Percentiles rank a stretch among this genome's conserved stretches.
These are phyloP conservation scores for Takashimella tepidaria DNA, from an alignment of 1,284 basidiomycete species.

Conservation along the genomic window DNA sequence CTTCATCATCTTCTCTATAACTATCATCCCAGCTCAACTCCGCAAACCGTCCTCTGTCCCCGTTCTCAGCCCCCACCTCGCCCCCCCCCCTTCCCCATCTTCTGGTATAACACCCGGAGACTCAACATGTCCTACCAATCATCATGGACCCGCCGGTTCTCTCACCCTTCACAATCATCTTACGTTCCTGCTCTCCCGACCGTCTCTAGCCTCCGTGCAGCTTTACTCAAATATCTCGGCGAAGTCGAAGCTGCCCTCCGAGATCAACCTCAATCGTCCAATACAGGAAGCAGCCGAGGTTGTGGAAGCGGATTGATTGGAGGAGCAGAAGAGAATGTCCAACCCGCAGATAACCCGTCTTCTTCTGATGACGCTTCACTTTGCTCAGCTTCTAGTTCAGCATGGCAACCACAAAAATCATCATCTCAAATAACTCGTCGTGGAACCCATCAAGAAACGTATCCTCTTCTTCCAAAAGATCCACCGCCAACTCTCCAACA, in stretches of 20 bases:
- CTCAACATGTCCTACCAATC: not conserved
- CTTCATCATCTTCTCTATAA: not conserved
- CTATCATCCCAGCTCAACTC: not conserved
- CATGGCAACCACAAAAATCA: not conserved
- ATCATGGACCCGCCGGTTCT: not conserved
- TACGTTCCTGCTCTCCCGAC: slow-evolving; percentile 14
- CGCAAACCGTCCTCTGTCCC: not conserved
- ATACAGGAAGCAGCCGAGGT: no score
- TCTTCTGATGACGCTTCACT: no score
- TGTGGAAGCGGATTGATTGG: no score
- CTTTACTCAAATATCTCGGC: slow-evolving; percentile 43
- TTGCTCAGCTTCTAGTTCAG: not conserved
- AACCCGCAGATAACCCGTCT: not conserved
- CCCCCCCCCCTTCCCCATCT: slow-evolving; percentile 12
- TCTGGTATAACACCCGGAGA: not conserved
- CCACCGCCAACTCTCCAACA: slow-evolving; percentile 10
- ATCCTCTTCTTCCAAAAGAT: slow-evolving; percentile 1
- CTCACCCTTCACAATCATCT: not conserved
- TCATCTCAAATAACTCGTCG: not conserved
- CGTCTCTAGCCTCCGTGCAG: slow-evolving; percentile 34
- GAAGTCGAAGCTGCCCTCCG: slow-evolving; percentile 38
- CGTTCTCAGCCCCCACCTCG: slow-evolving; percentile 9
- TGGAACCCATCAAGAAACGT: not conserved
- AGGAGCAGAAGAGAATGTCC: no score
- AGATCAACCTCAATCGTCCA: not conserved